Base-by-base conservation (phyloP, 306 rosid species). In the Hippophae tibetana region DNA sequence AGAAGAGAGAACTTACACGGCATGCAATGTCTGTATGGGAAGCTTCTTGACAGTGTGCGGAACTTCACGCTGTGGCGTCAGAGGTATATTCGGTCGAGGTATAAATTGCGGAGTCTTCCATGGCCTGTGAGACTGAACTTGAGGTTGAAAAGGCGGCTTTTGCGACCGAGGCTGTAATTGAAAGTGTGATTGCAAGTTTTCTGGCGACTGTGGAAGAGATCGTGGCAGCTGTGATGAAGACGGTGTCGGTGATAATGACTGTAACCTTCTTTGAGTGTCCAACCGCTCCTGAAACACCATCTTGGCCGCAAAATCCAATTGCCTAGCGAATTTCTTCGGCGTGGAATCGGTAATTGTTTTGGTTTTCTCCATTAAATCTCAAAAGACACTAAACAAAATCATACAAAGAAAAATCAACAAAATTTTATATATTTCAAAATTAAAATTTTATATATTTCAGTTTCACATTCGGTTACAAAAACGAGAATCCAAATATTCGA, bases 351-450 rank as follows among this genome's bases (percentile, higher is more conserved):
- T 58, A 64, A 57, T 59, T 7, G 74, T 63, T 67, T 78, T 82
- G 42, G 77, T 77, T 73, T 65, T 76, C 77, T 88, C 89, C 96
- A 82, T 82, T 31, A 64, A 49, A n/a, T 48, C 49, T 18, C 60
- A 13, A 7, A 42, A 53, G 7, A 14, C 43, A 26, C 45, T 7
- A n/a, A 5, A 27, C 8, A n/a, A 27, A 64, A 56, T 18, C 9
- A n/a, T n/a, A 58, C 31, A 58, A 13, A 31, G 13, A 52, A 14
- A 14, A 5, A 57, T 11, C 48, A 41, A 7, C 12, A 4, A 13
- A 41, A 7, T 41, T 42, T 43, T 11, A 14, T 18, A 18, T 18
- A 18, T 18, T 2, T 31, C 38, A 31, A 27, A 27, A 27, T 27
- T 27, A 4, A 13, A 41, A 7, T 41, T 42, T 43, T 11, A 14